Conservation (phyloP, 108 stramenopile genomes). For the Nannochloropsis gaditana region DNA sequence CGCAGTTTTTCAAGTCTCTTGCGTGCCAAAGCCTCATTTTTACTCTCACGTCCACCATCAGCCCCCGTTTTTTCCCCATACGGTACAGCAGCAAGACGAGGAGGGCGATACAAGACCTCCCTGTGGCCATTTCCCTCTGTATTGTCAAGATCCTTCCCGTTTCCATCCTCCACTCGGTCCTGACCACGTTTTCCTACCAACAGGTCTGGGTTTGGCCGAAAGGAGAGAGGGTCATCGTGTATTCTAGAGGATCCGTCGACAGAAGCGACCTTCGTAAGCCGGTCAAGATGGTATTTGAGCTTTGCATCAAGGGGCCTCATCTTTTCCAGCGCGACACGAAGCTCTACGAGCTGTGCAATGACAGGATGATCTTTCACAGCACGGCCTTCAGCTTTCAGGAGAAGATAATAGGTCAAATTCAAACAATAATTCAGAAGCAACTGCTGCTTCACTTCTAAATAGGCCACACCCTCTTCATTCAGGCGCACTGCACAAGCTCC, state of each 20-base stretch:
- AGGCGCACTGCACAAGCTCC: not conserved
- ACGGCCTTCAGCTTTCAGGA: constrained; percentile 55
- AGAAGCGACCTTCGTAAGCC: constrained; percentile 44
- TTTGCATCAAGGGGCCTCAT: constrained; percentile 49
- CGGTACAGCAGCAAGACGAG: constrained; percentile 22
- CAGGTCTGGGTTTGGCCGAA: constrained; percentile 28
- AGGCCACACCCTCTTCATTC: constrained; percentile 34
- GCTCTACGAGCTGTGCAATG: constrained; percentile 47
- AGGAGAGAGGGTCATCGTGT: not conserved
- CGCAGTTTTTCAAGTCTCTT: not conserved
- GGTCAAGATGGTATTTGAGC: constrained; percentile 54
- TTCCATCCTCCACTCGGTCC: constrained; percentile 28
- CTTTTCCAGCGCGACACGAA: constrained; percentile 50
- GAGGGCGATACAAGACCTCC: constrained; percentile 26
- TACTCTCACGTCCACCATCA: not conserved
- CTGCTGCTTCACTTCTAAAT: constrained; percentile 52
- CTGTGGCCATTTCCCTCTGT: not conserved
- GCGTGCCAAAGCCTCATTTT: constrained; percentile 10
- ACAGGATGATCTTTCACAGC: constrained; percentile 53
- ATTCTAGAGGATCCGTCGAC: not conserved
- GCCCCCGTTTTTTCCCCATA: constrained; percentile 20
- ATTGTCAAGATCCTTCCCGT: constrained; percentile 21
- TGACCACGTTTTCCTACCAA: constrained; percentile 30
- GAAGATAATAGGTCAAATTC: constrained; percentile 56
- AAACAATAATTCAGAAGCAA: constrained; percentile 54